phyloP scores from a whole-genome alignment of 108 stramenopile genomes.

The Cyclotella sp. region DNA sequence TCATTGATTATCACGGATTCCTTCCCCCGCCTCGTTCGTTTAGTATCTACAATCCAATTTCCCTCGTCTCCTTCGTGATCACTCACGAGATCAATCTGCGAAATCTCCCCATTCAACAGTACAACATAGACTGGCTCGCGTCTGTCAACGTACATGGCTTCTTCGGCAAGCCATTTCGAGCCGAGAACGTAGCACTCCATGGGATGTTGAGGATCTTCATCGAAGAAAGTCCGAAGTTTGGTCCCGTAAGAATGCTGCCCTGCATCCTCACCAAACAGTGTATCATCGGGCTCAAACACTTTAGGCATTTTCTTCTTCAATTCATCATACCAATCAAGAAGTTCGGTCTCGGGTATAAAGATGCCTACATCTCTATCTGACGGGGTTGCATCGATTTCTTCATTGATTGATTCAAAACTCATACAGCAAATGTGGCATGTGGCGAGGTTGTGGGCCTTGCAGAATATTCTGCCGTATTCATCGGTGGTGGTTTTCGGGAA shows the following conservation, averaged over 20 bases:
- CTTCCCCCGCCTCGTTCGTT: neutral
- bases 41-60: slow-evolving; percentile 28
- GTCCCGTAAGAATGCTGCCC: slow-evolving; percentile 48
- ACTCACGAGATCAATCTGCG: slow-evolving; percentile 30
- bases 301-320: slow-evolving; percentile 37
- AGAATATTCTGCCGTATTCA: slow-evolving; percentile 25
- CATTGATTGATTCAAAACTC: slow-evolving; percentile 21
- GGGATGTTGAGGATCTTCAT: slow-evolving; percentile 47
- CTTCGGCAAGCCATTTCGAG: slow-evolving; percentile 35
- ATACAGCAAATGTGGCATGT: slow-evolving; percentile 24
- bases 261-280: slow-evolving; percentile 35
- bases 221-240: slow-evolving; percentile 42
- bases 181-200: slow-evolving; percentile 41
- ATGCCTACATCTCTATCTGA: slow-evolving; percentile 41
- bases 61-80: slow-evolving; percentile 43
- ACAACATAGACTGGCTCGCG: slow-evolving; percentile 46
- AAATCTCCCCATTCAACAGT: slow-evolving; percentile 36
- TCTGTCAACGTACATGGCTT: slow-evolving; percentile 16
- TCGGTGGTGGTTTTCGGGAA: slow-evolving; percentile 7
- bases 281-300: slow-evolving; percentile 35
- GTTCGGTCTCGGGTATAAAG: slow-evolving; percentile 29
- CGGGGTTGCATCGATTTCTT: slow-evolving; percentile 32
- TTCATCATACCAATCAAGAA: slow-evolving; percentile 45
- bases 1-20: slow-evolving; percentile 16
- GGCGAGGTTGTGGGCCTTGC: slow-evolving; percentile 18